Evolutionary conservation across 306 rosid species (phyloP).

Genomic region (Phaseolus lunatus): DNA sequence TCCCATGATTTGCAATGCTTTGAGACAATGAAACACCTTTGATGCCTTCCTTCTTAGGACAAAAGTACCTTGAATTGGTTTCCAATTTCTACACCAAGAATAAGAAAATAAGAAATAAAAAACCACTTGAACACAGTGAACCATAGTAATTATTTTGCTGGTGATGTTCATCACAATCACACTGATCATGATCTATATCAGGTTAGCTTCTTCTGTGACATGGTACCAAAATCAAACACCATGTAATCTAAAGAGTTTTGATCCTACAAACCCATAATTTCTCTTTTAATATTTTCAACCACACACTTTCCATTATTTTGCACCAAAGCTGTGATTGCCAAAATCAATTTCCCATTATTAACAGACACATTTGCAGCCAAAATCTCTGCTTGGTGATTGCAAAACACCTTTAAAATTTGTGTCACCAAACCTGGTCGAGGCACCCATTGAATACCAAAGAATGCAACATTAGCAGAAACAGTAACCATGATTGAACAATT

Average conservation of each 20-base stretch:
- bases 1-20: background rate
- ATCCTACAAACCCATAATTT: constrained; percentile 47
- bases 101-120: background rate
- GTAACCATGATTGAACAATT: constrained; percentile 42
- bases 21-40: background rate
- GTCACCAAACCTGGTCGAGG: constrained; percentile 43
- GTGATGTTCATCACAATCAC: constrained; percentile 8
- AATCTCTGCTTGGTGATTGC: constrained; percentile 43
- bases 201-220: background rate
- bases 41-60: constrained; percentile 16
- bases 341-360: constrained; percentile 40
- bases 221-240: constrained; percentile 2
- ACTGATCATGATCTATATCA: background rate
- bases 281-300: constrained; percentile 48
- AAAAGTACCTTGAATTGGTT: constrained; percentile 13
- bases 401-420: constrained; percentile 43
- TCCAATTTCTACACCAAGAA: constrained; percentile 17
- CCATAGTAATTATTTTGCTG: background rate
- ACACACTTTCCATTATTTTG: constrained; percentile 24
- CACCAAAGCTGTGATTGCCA: constrained; percentile 46
- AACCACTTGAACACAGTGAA: constrained; percentile 2
- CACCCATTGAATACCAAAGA: constrained; percentile 53
- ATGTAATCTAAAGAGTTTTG: background rate
- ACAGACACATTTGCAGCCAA: constrained; percentile 53
- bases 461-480: constrained; percentile 44